phyloP scores from a whole-genome alignment of 768 basidiomycete species.

The Mycena metata region DNA sequence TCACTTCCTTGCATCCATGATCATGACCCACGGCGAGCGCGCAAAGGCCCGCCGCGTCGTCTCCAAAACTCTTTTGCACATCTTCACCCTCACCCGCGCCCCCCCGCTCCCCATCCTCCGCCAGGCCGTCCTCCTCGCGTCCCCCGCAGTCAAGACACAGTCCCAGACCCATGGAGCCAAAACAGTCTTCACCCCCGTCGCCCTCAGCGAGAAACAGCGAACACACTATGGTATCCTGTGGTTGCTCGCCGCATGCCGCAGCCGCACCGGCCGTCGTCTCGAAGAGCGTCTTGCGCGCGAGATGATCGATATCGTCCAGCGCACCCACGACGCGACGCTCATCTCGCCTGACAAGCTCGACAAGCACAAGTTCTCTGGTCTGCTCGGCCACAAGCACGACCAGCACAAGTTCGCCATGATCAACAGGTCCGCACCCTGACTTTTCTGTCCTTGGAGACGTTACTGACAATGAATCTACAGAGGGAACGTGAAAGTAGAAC shows the following conservation, averaged over 20 bases:
- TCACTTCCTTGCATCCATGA: conserved; percentile 70
- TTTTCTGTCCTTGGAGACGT: neutral
- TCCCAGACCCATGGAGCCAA: conserved; percentile 76
- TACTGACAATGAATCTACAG: conserved; percentile 10
- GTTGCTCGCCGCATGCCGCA: conserved; percentile 75
- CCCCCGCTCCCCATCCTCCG: conserved; percentile 87
- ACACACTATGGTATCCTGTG: conserved; percentile 77
- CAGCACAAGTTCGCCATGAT: conserved; percentile 80
- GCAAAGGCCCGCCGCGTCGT: conserved; percentile 69
- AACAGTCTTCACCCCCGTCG: conserved; percentile 72
- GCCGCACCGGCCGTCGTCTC: conserved; percentile 66
- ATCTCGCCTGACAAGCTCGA: neutral
- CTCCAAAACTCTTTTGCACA: conserved; percentile 74
- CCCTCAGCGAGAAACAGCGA: conserved; percentile 86
- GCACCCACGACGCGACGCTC: neutral
- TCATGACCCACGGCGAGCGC: conserved; percentile 76
- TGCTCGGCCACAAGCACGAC: conserved; percentile 71
- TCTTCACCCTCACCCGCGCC: conserved; percentile 80
- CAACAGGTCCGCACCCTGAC: conserved; percentile 71
- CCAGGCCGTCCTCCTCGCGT: conserved; percentile 73
- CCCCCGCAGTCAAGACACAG: conserved; percentile 77
- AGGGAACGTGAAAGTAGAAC: conserved; percentile 24
- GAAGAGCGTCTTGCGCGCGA: conserved; percentile 85
- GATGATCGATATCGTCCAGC: conserved; percentile 76
- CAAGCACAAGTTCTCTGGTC: conserved; percentile 58